Conservation (phyloP, 345 rosid genomes). For the Eutrema japonicum region DNA sequence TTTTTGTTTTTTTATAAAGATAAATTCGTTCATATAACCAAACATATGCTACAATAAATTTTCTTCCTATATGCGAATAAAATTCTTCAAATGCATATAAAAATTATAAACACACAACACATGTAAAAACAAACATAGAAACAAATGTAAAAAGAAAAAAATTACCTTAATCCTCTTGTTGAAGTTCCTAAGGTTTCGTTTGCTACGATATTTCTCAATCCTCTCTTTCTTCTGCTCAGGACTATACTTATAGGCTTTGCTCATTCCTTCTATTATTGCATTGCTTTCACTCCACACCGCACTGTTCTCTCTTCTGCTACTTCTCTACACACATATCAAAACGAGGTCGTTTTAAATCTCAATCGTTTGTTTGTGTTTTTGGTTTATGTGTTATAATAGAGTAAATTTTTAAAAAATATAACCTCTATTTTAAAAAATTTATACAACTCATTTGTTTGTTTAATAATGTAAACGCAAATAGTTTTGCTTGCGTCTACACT, state of each 20-base stretch:
- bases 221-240: constrained; percentile 92
- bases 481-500: background rate
- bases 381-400: background rate
- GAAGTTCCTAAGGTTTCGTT: constrained; percentile 87
- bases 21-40: background rate
- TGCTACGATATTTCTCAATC: constrained; percentile 83
- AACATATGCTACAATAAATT: background rate
- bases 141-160: background rate
- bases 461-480: background rate
- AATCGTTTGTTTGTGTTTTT: background rate
- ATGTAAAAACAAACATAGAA: background rate
- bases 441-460: background rate
- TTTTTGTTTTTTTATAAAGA: too few species aligned
- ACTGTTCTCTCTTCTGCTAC: constrained; percentile 57
- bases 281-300: constrained; percentile 78
- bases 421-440: background rate
- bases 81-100: background rate
- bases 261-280: constrained; percentile 84
- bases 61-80: background rate
- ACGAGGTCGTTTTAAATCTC: background rate
- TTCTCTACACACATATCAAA: constrained; percentile 41
- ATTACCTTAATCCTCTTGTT: constrained; percentile 93
- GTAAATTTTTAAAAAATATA: background rate
- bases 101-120: background rate
- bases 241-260: constrained; percentile 69